Evolutionary conservation across 129 eudicot genomes (phyloP), one percentile per base, ranked within the genome.

Genomic region (Flaveria bidentis): DNA sequence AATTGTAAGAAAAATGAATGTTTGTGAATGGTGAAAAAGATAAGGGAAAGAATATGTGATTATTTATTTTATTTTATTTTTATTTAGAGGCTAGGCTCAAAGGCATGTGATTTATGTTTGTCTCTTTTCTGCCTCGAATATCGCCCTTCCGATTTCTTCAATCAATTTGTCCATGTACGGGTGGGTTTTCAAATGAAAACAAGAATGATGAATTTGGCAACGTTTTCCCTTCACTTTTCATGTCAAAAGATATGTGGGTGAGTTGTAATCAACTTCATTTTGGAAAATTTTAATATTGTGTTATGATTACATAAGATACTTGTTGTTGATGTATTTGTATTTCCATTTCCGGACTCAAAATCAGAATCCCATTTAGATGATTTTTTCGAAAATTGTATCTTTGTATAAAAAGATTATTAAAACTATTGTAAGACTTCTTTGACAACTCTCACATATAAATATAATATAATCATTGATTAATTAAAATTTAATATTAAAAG

Each of bases 101-200:
- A 72, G 77, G 79, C 91, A 86, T 82, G 90, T 88, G 93, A n/a
- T 63, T 20, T 20, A 20, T 26, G 68, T 75, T 88, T 66, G 85
- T 86, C 79, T 69, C 72, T 79, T 82, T 77, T 9, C 72, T 41
- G 26, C 71, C 77, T 83, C 49, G 83, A 86, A 81, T 80, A 75
- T 60, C 61, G 76, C 58, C 50, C 51, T 76, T 82, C 42, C 49
- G 71, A 69, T 80, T 76, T 86, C 79, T 83, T 61, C 41, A 63
- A 63, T 78, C 78, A 66, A 81, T 55, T 63, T 55, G 71, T 77
- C 80, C 30, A 67, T 80, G 69, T 63, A 72, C 78, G 46, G 46
- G 28, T 71, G 46, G 46, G 28, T 71, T 79, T 79, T 79, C 82
- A 79, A 71, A 71, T 51, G 22, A 28, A 7, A 36, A 63, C 63